Base-by-base conservation (phyloP, 2,329 filamentous ascomycete species). In the Penicillium hesseltinei region DNA sequence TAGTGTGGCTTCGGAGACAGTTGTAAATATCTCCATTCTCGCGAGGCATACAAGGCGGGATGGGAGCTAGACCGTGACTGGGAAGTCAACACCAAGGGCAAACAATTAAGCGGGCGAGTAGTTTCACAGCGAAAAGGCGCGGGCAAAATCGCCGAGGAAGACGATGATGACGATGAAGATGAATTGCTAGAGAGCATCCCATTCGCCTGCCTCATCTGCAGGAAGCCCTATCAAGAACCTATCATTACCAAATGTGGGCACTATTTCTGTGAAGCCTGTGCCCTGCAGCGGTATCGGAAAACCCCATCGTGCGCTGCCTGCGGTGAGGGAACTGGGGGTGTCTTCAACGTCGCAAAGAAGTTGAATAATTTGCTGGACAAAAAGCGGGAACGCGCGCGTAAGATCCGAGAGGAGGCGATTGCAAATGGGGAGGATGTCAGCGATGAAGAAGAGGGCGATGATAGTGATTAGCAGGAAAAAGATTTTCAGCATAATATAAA, bases 41-140 rank as follows among this genome's bases (percentile, higher is more conserved):
- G 85, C 40, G 84, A 86, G 64, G 83, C 85, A 67, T 87, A 86
- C 67, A 91, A 93, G 66, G 89, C 92, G 71, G 94, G 94, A 3
- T 99, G 94, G 94, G 91, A 97, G 73, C 81, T 99, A 5, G 94
- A 99, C 73, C 83, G 84, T 51, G 93, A 97, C 48, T 99, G 94
- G 94, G 94, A 99, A 71, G 88, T 85, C 36, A 86, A 88, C 2
- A 90, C 86, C 7, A 92, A 84, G 66, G 82, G 81, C 60, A 79
- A 75, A 57, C 72, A 72, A 29, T 43, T 79, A 7, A 68, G 67
- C 6, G 81, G 80, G 11, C 78, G 75, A 27, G 75, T 80, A 2
- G 77, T 84, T 3, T 79, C 80, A 11, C 80, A 78, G 66, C 58
- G 73, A 62, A 65, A 73, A 21, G 75, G 75, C 17, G 73, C 76